phyloP scores from a whole-genome alignment of 2,329 filamentous ascomycete species.

The Colletotrichum graminicola region DNA sequence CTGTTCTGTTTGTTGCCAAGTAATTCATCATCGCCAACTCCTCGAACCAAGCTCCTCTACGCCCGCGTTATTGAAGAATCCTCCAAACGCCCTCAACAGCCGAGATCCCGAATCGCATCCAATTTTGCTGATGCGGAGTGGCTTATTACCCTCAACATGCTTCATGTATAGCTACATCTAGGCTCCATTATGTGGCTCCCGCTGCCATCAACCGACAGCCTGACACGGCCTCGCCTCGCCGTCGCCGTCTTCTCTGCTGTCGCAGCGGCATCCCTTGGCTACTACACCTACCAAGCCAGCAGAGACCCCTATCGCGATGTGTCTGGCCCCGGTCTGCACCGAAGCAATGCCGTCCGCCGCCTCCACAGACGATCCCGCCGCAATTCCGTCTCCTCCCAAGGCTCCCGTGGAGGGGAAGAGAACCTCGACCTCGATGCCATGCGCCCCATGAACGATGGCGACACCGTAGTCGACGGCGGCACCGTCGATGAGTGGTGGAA shows the following conservation, averaged over 20 bases:
- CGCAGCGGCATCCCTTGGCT: slow-evolving; percentile 69
- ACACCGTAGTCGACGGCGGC: slow-evolving; percentile 55
- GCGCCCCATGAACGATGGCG: slow-evolving; percentile 52
- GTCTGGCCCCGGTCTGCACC: slow-evolving; percentile 62
- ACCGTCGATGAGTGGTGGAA: slow-evolving; percentile 66
- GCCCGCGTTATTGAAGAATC: not conserved
- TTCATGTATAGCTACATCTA: slow-evolving; percentile 34
- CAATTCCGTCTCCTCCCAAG: slow-evolving; percentile 57
- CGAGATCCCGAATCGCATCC: not conserved
- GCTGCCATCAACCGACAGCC: slow-evolving; percentile 64
- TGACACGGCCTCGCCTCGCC: slow-evolving; percentile 67
- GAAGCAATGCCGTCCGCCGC: slow-evolving; percentile 76
- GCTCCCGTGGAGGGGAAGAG: slow-evolving; percentile 59
- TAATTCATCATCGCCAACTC: slow-evolving; percentile 6
- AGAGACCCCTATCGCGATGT: slow-evolving; percentile 41
- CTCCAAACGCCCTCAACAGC: not conserved
- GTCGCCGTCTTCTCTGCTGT: slow-evolving; percentile 68
- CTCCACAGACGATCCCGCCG: slow-evolving; percentile 53
- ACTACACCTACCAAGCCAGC: slow-evolving; percentile 64
- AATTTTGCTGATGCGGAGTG: not conserved
- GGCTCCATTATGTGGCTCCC: slow-evolving; percentile 58
- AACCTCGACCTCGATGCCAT: slow-evolving; percentile 52
- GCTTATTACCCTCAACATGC: slow-evolving; percentile 26
- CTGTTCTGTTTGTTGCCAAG: slow-evolving; percentile 4
- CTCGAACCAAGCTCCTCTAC: not conserved